These are phyloP conservation scores for Arthrobotrys iridis DNA, from an alignment of 2,329 filamentous ascomycete species.

Conservation along the genomic window DNA sequence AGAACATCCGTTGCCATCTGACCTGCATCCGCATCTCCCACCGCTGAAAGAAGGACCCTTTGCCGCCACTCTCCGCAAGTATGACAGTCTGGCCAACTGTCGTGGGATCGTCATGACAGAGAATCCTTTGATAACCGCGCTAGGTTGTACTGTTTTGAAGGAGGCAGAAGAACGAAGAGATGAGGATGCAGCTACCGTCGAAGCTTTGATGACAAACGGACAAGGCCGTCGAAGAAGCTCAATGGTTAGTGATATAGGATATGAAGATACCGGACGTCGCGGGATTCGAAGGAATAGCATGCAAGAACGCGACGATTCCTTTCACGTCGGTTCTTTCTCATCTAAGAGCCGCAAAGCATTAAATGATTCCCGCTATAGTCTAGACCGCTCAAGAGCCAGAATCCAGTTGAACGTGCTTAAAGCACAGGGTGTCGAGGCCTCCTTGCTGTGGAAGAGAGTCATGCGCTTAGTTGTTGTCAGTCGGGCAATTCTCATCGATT, in stretches of 20 bases:
- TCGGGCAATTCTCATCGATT: constrained; percentile 39
- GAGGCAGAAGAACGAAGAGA: constrained; percentile 46
- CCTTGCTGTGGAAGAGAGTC: constrained; percentile 42
- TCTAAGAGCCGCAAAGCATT: constrained; percentile 17
- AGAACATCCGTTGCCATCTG: constrained; percentile 43
- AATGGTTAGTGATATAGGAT: constrained; percentile 19
- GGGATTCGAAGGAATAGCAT: constrained; percentile 26
- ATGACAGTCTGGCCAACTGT: constrained; percentile 32
- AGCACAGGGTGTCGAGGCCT: constrained; percentile 43
- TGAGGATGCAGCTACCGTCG: constrained; percentile 34
- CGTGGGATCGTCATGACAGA: constrained; percentile 39
- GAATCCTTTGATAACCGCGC: constrained; percentile 30
- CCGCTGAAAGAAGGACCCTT: constrained; percentile 43
- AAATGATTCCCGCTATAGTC: constrained; percentile 42
- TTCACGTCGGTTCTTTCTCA: not conserved
- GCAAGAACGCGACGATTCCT: constrained; percentile 25
- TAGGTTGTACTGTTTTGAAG: constrained; percentile 27
- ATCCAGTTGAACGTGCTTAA: constrained; percentile 42
- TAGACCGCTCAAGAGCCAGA: constrained; percentile 39
- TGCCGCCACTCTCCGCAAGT: constrained; percentile 34
- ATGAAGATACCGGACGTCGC: constrained; percentile 22
- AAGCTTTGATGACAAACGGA: constrained; percentile 43
- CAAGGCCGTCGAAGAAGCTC: constrained; percentile 40
- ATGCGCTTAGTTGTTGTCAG: constrained; percentile 50
- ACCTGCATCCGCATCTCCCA: constrained; percentile 37